These are phyloP conservation scores for Debaryomyces maramus DNA, from an alignment of 805 yeast species.

Conservation along the genomic window DNA sequence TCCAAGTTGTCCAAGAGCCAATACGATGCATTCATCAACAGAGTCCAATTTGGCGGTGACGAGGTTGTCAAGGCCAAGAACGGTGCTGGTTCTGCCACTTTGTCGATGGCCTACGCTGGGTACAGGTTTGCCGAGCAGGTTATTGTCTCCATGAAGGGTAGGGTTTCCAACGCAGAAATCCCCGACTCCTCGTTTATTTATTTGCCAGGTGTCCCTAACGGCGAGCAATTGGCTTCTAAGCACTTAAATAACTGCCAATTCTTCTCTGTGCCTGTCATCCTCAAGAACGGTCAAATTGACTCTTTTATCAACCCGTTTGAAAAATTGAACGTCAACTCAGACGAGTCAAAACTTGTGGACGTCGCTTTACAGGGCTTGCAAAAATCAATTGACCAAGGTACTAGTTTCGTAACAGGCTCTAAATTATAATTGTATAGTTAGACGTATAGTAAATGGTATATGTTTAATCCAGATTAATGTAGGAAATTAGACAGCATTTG, in stretches of 20 bases:
- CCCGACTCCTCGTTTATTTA: slow-evolving; percentile 54
- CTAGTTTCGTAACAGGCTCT: slow-evolving; percentile 38
- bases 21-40: slow-evolving; percentile 34
- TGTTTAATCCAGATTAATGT: not conserved
- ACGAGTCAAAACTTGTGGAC: slow-evolving; percentile 34
- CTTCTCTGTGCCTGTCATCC: slow-evolving; percentile 49
- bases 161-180: slow-evolving; percentile 12
- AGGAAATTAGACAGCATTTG: not conserved
- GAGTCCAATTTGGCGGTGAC: slow-evolving; percentile 77
- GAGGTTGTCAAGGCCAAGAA: slow-evolving; percentile 95
- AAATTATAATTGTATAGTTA: slow-evolving; percentile 25
- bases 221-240: slow-evolving; percentile 39
- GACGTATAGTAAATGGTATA: not conserved
- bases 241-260: slow-evolving; percentile 41
- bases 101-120: slow-evolving; percentile 95
- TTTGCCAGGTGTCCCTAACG: slow-evolving; percentile 54
- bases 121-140: slow-evolving; percentile 68
- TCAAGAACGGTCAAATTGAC: slow-evolving; percentile 38
- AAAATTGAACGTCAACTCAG: slow-evolving; percentile 25
- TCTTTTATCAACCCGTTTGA: slow-evolving; percentile 38
- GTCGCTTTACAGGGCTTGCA: slow-evolving; percentile 42
- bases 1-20: slow-evolving; percentile 11
- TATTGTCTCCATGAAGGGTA: slow-evolving; percentile 30
- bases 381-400: slow-evolving; percentile 41
- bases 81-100: slow-evolving; percentile 93